Evolutionary conservation across 2,329 filamentous ascomycete species (phyloP).

Genomic region (Tolypocladium ovalisporum): DNA sequence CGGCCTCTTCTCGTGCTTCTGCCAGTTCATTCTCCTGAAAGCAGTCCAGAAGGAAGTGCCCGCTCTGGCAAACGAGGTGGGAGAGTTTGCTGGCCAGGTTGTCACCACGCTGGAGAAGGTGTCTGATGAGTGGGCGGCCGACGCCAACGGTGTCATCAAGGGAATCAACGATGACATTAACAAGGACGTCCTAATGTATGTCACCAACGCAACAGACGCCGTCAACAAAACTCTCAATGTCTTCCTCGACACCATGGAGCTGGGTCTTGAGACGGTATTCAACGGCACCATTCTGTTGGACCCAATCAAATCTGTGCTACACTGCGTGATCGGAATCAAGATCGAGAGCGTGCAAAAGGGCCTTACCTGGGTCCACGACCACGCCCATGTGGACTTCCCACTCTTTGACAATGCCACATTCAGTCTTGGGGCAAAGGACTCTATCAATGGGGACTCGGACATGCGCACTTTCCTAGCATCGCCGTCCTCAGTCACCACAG

Average conservation of each 20-base stretch:
- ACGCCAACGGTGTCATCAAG: slow-evolving; percentile 62
- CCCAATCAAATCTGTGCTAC: slow-evolving; percentile 67
- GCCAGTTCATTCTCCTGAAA: slow-evolving; percentile 68
- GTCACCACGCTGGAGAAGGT: slow-evolving; percentile 61
- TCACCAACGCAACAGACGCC: slow-evolving; percentile 69
- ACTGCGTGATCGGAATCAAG: slow-evolving; percentile 84
- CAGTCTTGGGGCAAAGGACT: slow-evolving; percentile 61
- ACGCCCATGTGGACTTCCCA: slow-evolving; percentile 77
- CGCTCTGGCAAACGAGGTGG: slow-evolving; percentile 61
- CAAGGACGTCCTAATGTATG: slow-evolving; percentile 74
- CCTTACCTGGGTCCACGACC: slow-evolving; percentile 84
- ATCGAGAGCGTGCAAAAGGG: slow-evolving; percentile 74
- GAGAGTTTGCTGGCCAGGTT: slow-evolving; percentile 69
- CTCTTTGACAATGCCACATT: slow-evolving; percentile 71
- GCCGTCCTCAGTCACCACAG: slow-evolving; percentile 59
- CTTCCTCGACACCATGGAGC: slow-evolving; percentile 69
- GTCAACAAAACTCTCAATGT: slow-evolving; percentile 77
- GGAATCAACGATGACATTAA: slow-evolving; percentile 72
- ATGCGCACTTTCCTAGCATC: slow-evolving; percentile 67
- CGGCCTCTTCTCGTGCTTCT: slow-evolving; percentile 71
- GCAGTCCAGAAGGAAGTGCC: slow-evolving; percentile 67
- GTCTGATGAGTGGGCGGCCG: slow-evolving; percentile 64
- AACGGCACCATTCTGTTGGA: slow-evolving; percentile 70
- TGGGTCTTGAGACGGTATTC: slow-evolving; percentile 66
- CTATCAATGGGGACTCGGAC: slow-evolving; percentile 44